These are phyloP conservation scores for Collybiopsis confluens DNA, from an alignment of 768 basidiomycete genomes.

Conservation along the genomic window DNA sequence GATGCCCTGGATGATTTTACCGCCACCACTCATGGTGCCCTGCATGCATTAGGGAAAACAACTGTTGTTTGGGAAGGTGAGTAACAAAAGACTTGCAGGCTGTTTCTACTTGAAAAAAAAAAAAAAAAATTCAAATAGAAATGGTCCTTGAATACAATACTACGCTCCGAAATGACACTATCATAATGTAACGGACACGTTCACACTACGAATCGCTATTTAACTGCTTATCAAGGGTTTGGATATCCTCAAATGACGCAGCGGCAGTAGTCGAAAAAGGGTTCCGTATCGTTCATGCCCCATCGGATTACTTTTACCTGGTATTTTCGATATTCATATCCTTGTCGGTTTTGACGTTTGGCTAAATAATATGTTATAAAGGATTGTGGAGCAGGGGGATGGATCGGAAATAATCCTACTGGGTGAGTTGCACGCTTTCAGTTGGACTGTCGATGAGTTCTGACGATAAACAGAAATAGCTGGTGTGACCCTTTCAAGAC, in stretches of 20 bases:
- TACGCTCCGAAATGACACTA: slow-evolving; percentile 36
- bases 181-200: too few species aligned
- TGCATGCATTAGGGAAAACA: slow-evolving; percentile 58
- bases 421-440: slow-evolving; percentile 10
- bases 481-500: slow-evolving; percentile 53
- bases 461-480: slow-evolving; percentile 27
- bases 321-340: neutral
- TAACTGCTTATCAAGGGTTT: slow-evolving; percentile 28
- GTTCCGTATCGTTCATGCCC: slow-evolving; percentile 41
- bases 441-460: neutral
- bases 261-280: slow-evolving; percentile 33
- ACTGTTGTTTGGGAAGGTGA: slow-evolving; percentile 81
- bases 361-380: slow-evolving; percentile 3
- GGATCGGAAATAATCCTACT: slow-evolving; percentile 32
- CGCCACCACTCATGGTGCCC: slow-evolving; percentile 49
- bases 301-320: slow-evolving; percentile 54
- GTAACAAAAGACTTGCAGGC: slow-evolving; percentile 9
- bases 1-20: slow-evolving; percentile 65
- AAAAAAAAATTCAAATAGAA: slow-evolving; percentile 26
- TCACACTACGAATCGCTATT: too few species aligned
- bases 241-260: slow-evolving; percentile 42
- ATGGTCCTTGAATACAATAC: slow-evolving; percentile 37
- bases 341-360: slow-evolving; percentile 10
- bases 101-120: neutral
- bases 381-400: slow-evolving; percentile 47